Percentiles rank a stretch among this genome's conserved stretches.
These are phyloP conservation scores for Diaporthe sp. DNA, from an alignment of 2,329 filamentous ascomycete species.

Conservation along the genomic window DNA sequence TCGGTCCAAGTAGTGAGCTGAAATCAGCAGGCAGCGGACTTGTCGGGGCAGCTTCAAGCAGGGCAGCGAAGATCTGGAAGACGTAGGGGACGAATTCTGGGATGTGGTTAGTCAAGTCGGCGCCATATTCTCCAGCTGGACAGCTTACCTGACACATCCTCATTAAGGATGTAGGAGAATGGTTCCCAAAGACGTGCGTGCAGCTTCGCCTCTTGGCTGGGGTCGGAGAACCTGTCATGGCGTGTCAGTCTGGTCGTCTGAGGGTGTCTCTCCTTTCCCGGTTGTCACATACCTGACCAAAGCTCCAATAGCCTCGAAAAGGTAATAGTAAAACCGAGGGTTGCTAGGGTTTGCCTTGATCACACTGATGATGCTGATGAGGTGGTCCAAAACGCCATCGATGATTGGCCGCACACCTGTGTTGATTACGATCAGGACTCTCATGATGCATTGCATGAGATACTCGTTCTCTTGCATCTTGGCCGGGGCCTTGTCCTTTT, in stretches of 20 bases:
- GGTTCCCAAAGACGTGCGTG: conserved; percentile 87
- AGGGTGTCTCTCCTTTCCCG: not conserved
- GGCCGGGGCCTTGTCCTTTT: conserved; percentile 84
- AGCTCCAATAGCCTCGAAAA: conserved; percentile 94
- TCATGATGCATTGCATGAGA: conserved; percentile 98
- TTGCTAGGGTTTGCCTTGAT: conserved; percentile 98
- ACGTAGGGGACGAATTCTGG: conserved; percentile 95
- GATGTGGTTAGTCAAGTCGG: conserved; percentile 48
- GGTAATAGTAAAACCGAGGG: conserved; percentile 97
- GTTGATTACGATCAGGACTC: conserved; percentile 93
- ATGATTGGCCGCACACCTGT: conserved; percentile 82
- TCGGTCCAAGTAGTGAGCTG: conserved; percentile 80
- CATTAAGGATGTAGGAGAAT: conserved; percentile 83
- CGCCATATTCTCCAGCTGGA: not conserved
- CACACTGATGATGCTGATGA: conserved; percentile 90
- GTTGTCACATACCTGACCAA: conserved; percentile 74
- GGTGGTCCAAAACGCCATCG: conserved; percentile 84
- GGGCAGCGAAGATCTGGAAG: conserved; percentile 93
- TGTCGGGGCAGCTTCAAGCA: conserved; percentile 87
- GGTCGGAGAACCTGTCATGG: conserved; percentile 72
- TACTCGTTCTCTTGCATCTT: conserved; percentile 99
- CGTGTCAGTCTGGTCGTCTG: conserved; percentile 22
- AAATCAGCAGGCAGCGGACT: conserved; percentile 86
- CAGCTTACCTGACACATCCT: conserved; percentile 81
- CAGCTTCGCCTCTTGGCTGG: conserved; percentile 77